Base-by-base conservation (phyloP, 768 basidiomycete genomes). In the Boletus rubroflammeus region DNA sequence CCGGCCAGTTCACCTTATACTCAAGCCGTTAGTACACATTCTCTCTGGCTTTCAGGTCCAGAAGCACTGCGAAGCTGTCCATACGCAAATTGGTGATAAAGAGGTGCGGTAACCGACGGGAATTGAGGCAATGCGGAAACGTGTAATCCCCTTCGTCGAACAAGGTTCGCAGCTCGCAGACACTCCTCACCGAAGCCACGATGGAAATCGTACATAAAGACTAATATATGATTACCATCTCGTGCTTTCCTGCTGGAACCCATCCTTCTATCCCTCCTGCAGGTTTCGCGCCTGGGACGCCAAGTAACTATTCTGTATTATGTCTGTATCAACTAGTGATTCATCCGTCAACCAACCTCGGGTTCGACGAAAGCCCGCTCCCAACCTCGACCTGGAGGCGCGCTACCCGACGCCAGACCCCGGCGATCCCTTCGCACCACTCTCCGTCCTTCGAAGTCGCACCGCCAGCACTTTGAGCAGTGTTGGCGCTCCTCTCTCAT, bases 321-420 rank as follows among this genome's bases (percentile, higher is more conserved):
- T 70, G 69, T 68, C 69, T 60, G 59, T 62, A 53, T 58, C 62
- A 38, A 47, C 68, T 56, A 61, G 51, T 38, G 70, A 68, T 50
- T 47, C 67, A 8, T 50, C 68, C 49, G 17, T 45, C 38, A 44
- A 47, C 48, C 69, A 71, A 50, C 23, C 61, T 3, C 69, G 69
- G 2, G 55, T 72, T 21, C 64, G 69, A 45, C 81, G 85, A 51
- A 86, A 86, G 62, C 84, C 81, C 6, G 72, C 82, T 3, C 85
- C 84, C 6, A 64, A 71, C 43, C 73, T 82, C 51, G 78, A 78
- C 47, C 67, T 77, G 60, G 75, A 79, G 10, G 63, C 75, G 50
- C 75, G 81, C 38, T 89, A 88, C 66, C 87, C 87, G 5, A 68
- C 74, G 2, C 85, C 85, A 29, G 87, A 89, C 69, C 85, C 85